Base-by-base conservation (phyloP, 2,329 filamentous ascomycete species). In the Botrytis paeoniae region DNA sequence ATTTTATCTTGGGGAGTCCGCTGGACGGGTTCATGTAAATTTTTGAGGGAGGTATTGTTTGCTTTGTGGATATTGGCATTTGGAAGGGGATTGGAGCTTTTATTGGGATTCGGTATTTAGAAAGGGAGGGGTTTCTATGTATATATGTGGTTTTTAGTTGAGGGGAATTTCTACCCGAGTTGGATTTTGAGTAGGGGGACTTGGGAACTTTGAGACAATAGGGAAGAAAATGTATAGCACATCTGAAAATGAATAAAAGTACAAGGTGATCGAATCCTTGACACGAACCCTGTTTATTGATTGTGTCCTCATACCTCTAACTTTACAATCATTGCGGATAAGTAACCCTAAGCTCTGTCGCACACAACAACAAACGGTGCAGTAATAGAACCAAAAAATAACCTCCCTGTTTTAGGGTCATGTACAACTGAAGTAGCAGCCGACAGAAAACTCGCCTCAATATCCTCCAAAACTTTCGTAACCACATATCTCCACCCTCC, bases 401-500 rank as follows among this genome's bases (percentile, higher is more conserved):
- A 45, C 35, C 41, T 48, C 0, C 51, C 63, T 7, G 64, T 69
- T 22, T 51, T 72, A 18, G 32, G 48, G 29, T 72, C 71, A 62
- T 72, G 71, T 37, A 60, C 41, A 2, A 57, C 54, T 8, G 54
- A 37, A 14, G 51, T 72, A 37, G 12, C 22, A 20, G 9, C 64
- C 20, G 63, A 43, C 22, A 69, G 18, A 35, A 72, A 32, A 25
- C 60, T 61, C 8, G 41, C 54, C 3, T 69, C 51, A 37, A 45
- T 69, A 69, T 72, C 54, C 35, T 69, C 54, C 25, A 72, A 8
- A 5, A 72, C 37, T 65, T 69, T 72, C 1, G 63, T 43, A 18
- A 51, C 63, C 43, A 69, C 63, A 48, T 69, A 69, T 14, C 10
- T 65, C 37, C 22, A 37, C 32, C 25, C 43, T 18, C 39, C 70